Conservation (phyloP, 2,329 filamentous ascomycete genomes). For the Fusarium sp. region DNA sequence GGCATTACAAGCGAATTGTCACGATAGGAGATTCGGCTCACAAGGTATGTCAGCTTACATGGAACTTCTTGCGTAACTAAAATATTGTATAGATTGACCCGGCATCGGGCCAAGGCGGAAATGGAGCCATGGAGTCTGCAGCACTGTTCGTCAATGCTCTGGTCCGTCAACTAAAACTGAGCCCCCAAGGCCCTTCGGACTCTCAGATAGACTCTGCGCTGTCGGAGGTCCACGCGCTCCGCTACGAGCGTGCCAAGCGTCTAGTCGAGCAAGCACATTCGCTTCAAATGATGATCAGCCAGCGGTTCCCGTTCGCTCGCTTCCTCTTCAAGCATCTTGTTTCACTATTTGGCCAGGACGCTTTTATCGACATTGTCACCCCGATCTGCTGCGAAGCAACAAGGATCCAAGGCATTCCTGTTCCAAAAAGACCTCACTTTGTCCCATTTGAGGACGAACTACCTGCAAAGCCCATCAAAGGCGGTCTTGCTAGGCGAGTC, state of each 20-base stretch:
- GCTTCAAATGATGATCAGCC: background rate
- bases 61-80: fast-evolving
- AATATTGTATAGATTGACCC: background rate
- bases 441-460: background rate
- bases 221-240: background rate
- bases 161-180: background rate
- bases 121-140: background rate
- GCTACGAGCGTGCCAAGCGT: background rate
- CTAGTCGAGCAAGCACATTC: background rate
- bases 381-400: background rate
- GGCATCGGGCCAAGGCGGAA: background rate
- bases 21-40: background rate
- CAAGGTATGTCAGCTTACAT: background rate
- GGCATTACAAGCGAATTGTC: background rate
- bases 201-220: background rate
- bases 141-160: background rate
- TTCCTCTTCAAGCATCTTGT: background rate
- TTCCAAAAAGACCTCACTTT: background rate
- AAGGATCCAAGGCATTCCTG: background rate
- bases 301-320: background rate
- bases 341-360: fast-evolving
- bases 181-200: background rate
- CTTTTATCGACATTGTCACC: background rate
- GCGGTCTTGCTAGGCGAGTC: background rate
- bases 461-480: background rate